These are phyloP conservation scores for Hansenula lynferdii DNA, from an alignment of 1,139 yeast genomes.

Conservation along the genomic window DNA sequence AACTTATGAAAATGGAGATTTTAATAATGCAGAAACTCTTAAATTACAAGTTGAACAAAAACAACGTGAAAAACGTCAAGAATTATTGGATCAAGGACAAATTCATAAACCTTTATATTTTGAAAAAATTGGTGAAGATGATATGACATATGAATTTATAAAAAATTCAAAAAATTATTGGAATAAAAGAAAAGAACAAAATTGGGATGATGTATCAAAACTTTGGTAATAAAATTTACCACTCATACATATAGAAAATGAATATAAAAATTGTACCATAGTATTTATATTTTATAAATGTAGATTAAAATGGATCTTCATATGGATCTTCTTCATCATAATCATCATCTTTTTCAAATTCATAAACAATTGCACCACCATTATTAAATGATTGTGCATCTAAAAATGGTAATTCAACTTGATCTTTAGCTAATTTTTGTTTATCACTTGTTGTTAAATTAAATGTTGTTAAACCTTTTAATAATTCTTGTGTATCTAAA, in stretches of 20 bases:
- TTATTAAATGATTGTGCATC: slow-evolving; percentile 78
- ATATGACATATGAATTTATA: slow-evolving; percentile 55
- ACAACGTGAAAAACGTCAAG: slow-evolving; percentile 75
- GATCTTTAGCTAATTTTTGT: slow-evolving; percentile 74
- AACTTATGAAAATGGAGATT: slow-evolving; percentile 62
- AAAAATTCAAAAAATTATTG: slow-evolving; percentile 71
- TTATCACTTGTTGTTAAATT: slow-evolving; percentile 70
- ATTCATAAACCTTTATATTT: slow-evolving; percentile 62
- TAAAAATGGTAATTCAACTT: slow-evolving; percentile 83
- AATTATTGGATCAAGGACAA: slow-evolving; percentile 40
- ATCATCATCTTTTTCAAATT: slow-evolving; percentile 79
- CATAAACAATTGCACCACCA: slow-evolving; percentile 92
- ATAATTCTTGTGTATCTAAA: slow-evolving; percentile 38
- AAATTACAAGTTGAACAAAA: slow-evolving; percentile 70
- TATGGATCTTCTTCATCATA: slow-evolving; percentile 97
- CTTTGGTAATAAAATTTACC: slow-evolving; percentile 40
- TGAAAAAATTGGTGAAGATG: slow-evolving; percentile 36
- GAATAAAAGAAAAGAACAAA: slow-evolving; percentile 59
- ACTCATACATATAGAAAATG: background rate
- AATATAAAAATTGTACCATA: background rate
- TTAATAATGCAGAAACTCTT: slow-evolving; percentile 63
- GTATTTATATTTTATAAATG: background rate
- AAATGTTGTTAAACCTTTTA: slow-evolving; percentile 80
- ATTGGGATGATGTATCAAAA: slow-evolving; percentile 52
- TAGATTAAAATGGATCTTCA: slow-evolving; percentile 81